These are phyloP conservation scores for Excoecaria agallocha DNA, from an alignment of 345 rosid genomes.

Conservation along the genomic window DNA sequence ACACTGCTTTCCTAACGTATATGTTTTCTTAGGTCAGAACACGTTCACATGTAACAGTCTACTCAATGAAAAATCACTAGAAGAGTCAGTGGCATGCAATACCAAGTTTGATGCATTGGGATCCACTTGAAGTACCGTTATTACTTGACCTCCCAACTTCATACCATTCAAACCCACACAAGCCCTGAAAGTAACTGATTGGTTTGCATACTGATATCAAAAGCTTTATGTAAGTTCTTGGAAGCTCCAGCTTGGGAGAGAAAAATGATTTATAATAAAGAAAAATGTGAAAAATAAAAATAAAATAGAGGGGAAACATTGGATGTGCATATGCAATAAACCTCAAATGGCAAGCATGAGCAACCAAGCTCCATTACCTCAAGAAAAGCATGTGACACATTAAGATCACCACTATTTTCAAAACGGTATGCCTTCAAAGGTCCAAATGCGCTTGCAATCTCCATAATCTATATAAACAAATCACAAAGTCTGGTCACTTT, in stretches of 20 bases:
- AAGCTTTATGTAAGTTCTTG: slow-evolving; percentile 2
- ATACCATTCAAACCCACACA: slow-evolving; percentile 88
- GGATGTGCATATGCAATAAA: not conserved
- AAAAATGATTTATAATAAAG: not conserved
- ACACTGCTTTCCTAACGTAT: slow-evolving; percentile 45
- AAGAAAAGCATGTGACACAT: slow-evolving; percentile 53
- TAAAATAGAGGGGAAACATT: not conserved
- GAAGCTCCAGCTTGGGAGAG: slow-evolving; percentile 13
- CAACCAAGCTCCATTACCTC: slow-evolving; percentile 57
- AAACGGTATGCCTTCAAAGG: slow-evolving; percentile 72
- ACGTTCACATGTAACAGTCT: not conserved
- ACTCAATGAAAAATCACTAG: not conserved
- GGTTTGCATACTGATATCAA: slow-evolving; percentile 61
- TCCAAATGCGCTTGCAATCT: slow-evolving; percentile 85
- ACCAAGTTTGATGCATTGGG: slow-evolving; percentile 48
- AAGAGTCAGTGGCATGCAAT: slow-evolving; percentile 26
- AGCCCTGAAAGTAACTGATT: slow-evolving; percentile 65
- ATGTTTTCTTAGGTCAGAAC: slow-evolving; percentile 29
- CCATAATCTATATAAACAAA: slow-evolving; percentile 58
- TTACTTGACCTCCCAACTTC: slow-evolving; percentile 80
- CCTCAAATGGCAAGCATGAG: slow-evolving; percentile 13
- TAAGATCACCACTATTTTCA: slow-evolving; percentile 37
- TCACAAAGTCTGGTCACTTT: slow-evolving; percentile 18
- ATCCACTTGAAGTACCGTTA: slow-evolving; percentile 76
- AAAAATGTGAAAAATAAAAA: not conserved